These are phyloP conservation scores for Lophium mytilinum DNA, from an alignment of 495 filamentous ascomycete genomes.

Conservation along the genomic window DNA sequence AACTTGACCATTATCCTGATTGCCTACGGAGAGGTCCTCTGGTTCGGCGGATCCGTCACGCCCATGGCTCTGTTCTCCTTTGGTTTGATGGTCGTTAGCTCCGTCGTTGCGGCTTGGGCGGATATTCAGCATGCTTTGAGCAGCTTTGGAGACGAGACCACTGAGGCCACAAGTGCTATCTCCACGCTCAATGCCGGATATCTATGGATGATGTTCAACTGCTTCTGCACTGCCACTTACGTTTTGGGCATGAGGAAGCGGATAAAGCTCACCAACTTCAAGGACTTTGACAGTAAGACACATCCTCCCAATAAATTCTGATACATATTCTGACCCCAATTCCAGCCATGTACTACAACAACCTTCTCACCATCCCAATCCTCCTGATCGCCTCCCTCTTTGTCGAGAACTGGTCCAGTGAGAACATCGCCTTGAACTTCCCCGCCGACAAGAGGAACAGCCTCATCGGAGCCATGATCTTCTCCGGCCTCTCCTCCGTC, in stretches of 20 bases:
- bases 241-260: conserved; percentile 93
- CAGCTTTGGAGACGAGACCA: conserved; percentile 44
- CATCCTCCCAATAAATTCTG: background rate
- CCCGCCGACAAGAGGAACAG: conserved; percentile 64
- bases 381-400: conserved; percentile 74
- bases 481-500: conserved; percentile 87
- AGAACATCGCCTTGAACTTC: conserved; percentile 83
- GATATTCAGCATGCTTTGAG: conserved; percentile 85
- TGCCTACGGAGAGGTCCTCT: conserved; percentile 96
- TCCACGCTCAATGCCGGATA: conserved; percentile 93
- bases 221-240: conserved; percentile 88
- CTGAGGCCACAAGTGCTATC: conserved; percentile 63
- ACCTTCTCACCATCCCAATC: conserved; percentile 92
- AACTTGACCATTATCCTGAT: conserved; percentile 98
- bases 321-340: background rate
- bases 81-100: conserved; percentile 94
- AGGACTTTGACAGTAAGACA: conserved; percentile 94
- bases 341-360: conserved; percentile 99
- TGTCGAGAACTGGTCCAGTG: conserved; percentile 83
- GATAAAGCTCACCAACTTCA: conserved; percentile 99
- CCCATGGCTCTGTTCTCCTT: conserved; percentile 87
- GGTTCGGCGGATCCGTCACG: conserved; percentile 94
- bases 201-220: conserved; percentile 97
- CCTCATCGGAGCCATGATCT: conserved; percentile 75
- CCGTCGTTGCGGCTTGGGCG: conserved; percentile 92